A percentile compares a stretch with the other conserved stretches of the same genome.
Evolutionary conservation across 1,284 basidiomycete genomes (phyloP).

Genomic region (Trichosporon ovoides): DNA sequence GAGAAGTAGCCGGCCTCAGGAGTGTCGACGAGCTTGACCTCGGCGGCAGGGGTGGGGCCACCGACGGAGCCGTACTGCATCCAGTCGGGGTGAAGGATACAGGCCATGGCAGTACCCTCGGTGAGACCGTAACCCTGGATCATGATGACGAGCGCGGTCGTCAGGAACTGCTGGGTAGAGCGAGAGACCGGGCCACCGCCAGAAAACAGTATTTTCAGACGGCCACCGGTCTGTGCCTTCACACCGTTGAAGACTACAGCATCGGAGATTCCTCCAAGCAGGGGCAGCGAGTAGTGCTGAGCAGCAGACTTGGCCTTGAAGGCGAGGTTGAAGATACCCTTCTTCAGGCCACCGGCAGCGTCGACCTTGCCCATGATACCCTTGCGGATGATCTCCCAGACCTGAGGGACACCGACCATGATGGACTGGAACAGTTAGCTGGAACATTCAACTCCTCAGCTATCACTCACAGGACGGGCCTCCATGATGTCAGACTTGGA

Average conservation of each 20-base stretch:
- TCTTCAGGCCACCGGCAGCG: constrained; percentile 61
- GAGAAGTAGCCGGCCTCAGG: constrained; percentile 66
- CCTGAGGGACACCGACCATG: constrained; percentile 89
- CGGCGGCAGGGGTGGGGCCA: constrained; percentile 74
- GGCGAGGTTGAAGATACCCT: constrained; percentile 52
- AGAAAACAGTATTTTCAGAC: constrained; percentile 68
- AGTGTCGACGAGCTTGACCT: constrained; percentile 79
- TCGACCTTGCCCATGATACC: constrained; percentile 78
- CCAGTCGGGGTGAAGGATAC: constrained; percentile 59
- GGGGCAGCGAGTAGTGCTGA: constrained; percentile 53
- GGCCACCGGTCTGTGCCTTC: constrained; percentile 77
- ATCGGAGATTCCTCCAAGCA: constrained; percentile 68
- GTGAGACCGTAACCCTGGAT: constrained; percentile 94
- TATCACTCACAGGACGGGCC: constrained; percentile 59
- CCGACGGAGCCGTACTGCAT: constrained; percentile 74
- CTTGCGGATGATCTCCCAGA: constrained; percentile 89
- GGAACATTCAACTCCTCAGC: not conserved
- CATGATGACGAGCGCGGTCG: constrained; percentile 68
- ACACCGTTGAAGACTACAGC: constrained; percentile 69
- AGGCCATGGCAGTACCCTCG: constrained; percentile 56
- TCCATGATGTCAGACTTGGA: constrained; percentile 82
- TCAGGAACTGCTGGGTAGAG: constrained; percentile 89
- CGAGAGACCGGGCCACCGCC: constrained; percentile 76
- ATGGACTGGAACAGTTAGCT: constrained; percentile 51
- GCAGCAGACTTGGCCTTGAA: constrained; percentile 43